Evolutionary conservation across 495 filamentous ascomycete genomes (phyloP).

Genomic region (Neurospora sublineolata): DNA sequence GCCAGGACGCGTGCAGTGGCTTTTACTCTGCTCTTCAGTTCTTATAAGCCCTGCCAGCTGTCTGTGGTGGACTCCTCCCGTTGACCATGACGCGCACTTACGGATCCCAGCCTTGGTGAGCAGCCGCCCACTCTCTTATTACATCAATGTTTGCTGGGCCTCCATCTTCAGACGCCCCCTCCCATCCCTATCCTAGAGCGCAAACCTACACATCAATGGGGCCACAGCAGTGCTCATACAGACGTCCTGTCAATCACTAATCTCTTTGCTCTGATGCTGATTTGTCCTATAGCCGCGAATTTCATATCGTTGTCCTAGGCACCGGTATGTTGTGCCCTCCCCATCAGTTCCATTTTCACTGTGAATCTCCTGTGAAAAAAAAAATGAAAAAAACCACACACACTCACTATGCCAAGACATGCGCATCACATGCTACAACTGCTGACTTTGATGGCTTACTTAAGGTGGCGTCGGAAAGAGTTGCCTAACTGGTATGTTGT

Average conservation of each 20-base stretch:
- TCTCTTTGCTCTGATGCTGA: conserved; percentile 3
- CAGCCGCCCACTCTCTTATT: neutral
- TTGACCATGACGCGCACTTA: conserved; percentile 19
- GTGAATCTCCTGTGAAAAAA: neutral
- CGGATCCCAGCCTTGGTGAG: conserved; percentile 23
- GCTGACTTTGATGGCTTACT: conserved; percentile 19
- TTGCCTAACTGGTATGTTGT: conserved; percentile 78
- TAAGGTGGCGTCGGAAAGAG: conserved; percentile 94
- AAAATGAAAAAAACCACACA: neutral
- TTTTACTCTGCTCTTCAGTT: neutral
- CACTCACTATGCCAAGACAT: conserved; percentile 4
- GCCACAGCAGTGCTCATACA: neutral
- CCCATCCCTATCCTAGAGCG: neutral
- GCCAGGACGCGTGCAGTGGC: neutral
- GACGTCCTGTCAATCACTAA: neutral
- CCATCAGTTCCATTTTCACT: neutral
- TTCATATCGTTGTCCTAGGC: conserved; percentile 25
- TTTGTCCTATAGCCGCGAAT: conserved; percentile 17
- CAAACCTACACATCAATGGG: neutral
- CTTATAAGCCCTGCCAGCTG: neutral
- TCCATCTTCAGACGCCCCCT: neutral
- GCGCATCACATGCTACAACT: conserved; percentile 19
- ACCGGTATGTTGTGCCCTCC: conserved; percentile 16
- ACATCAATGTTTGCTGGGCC: neutral
- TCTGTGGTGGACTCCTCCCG: neutral